These are phyloP conservation scores for Gentiana dahurica DNA, from an alignment of 257 asterid genomes.

Conservation along the genomic window DNA sequence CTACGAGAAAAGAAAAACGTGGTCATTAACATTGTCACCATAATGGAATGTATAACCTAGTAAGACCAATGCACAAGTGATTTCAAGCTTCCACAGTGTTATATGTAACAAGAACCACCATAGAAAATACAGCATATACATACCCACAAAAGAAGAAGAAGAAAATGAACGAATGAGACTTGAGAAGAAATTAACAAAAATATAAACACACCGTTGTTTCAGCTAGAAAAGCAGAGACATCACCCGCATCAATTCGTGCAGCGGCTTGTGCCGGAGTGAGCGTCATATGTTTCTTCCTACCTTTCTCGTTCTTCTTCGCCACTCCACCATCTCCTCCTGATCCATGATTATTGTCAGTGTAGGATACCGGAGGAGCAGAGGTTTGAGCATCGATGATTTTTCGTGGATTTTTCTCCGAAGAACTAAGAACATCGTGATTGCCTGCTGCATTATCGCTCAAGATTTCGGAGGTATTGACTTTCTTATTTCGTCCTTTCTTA, in stretches of 20 bases:
- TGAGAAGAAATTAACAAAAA: too few species aligned
- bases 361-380: background rate
- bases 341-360: conserved; percentile 24
- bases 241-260: conserved; percentile 50
- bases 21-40: too few species aligned
- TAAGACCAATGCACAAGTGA: too few species aligned
- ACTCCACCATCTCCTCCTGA: background rate
- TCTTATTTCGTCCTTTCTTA: conserved; percentile 37
- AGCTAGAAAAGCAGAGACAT: conserved; percentile 57
- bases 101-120: too few species aligned
- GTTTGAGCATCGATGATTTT: conserved; percentile 3
- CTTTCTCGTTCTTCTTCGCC: conserved; percentile 48
- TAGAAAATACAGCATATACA: too few species aligned
- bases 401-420: conserved; percentile 8
- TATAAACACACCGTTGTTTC: conserved; percentile 34
- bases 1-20: too few species aligned
- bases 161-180: too few species aligned
- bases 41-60: too few species aligned
- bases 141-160: too few species aligned
- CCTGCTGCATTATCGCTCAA: background rate
- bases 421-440: background rate
- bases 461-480: conserved; percentile 8
- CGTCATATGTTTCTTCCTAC: conserved; percentile 57
- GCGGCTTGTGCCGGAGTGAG: conserved; percentile 77
- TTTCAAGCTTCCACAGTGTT: too few species aligned